Base-by-base conservation (phyloP, 106 monocot species). In the Dioscorea dumetorum region DNA sequence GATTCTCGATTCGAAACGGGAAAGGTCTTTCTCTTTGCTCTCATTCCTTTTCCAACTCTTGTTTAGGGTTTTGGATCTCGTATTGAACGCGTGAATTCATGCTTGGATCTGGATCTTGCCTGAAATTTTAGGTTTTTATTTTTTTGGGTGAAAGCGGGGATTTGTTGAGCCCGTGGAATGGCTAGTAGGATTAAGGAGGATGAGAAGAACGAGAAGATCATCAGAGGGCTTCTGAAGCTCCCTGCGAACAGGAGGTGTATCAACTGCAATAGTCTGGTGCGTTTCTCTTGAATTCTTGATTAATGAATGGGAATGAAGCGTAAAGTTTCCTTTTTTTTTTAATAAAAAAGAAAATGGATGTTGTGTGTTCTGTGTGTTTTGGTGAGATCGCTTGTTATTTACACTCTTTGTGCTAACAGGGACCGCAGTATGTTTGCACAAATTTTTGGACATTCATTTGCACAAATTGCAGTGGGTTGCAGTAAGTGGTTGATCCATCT, bases 171-270 rank as follows among this genome's bases (percentile, higher is more conserved):
- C 10, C 2, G 41, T 41, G 32, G 22, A 66, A 94, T 91, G 91
- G 76, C 81, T 73, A 88, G 69, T 62, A 72, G 90, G 76, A 64
- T 95, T 35, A 95, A 88, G 70, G 91, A 91, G 64, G 91, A 91
- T 19, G 94, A 95, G 85, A 85, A 81, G 82, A 91, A 95, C 67
- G 94, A 95, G 83, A 85, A 71, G 81, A 95, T 90, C 23, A 95
- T 95, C 41, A 77, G 94, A 65, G 90, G 91, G 11, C 88, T 95
- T 61, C 61, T 88, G 64, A 95, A 83, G 81, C 94, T 85, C 50
- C 88, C 90, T 18, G 74, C 78, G 11, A 95, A 95, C 49, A 73
- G 59, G 72, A 78, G 88, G 69, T 95, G 94, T 70, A 88, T 95
- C 75, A 91, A 95, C 73, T 95, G 94, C 81, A 91, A 91, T 67